Evolutionary conservation across 306 rosid species (phyloP).

Genomic region (Fagus crenata): DNA sequence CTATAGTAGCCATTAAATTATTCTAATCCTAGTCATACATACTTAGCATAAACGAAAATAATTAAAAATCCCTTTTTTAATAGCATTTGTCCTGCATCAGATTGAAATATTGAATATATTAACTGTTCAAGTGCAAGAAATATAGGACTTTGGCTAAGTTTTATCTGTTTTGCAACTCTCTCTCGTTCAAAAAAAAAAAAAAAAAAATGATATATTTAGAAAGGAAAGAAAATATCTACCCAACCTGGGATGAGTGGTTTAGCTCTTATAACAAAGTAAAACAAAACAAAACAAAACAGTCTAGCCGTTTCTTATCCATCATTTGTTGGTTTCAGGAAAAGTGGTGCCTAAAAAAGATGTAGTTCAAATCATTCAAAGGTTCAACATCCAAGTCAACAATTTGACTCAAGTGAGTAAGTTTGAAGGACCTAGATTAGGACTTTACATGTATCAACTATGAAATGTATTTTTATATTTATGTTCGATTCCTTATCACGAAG

Average conservation of each 20-base stretch:
- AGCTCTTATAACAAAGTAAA: neutral
- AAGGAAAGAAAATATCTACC: neutral
- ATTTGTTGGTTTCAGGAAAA: conserved; percentile 64
- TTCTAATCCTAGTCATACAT: neutral
- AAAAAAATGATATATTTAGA: too few relatives aligned
- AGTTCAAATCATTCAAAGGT: conserved; percentile 68
- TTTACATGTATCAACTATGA: conserved; percentile 4
- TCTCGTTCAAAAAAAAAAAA: neutral
- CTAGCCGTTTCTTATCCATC: conserved; percentile 15
- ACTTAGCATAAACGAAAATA: neutral
- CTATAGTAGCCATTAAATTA: neutral
- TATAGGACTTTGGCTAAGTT: neutral
- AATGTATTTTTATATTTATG: conserved; percentile 4
- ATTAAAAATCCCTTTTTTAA: neutral
- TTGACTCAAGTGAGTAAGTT: conserved; percentile 78
- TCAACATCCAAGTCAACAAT: conserved; percentile 93
- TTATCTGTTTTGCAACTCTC: neutral
- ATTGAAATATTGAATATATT: too few relatives aligned
- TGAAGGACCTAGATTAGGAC: conserved; percentile 21
- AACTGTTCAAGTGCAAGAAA: too few relatives aligned
- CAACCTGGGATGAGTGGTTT: neutral
- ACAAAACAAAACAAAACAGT: neutral
- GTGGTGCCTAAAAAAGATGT: conserved; percentile 70
- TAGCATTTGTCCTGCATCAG: neutral
- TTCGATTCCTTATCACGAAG: neutral